These are phyloP conservation scores for Phytopythium vexans DNA, from an alignment of 352 stramenopile species.

Conservation along the genomic window DNA sequence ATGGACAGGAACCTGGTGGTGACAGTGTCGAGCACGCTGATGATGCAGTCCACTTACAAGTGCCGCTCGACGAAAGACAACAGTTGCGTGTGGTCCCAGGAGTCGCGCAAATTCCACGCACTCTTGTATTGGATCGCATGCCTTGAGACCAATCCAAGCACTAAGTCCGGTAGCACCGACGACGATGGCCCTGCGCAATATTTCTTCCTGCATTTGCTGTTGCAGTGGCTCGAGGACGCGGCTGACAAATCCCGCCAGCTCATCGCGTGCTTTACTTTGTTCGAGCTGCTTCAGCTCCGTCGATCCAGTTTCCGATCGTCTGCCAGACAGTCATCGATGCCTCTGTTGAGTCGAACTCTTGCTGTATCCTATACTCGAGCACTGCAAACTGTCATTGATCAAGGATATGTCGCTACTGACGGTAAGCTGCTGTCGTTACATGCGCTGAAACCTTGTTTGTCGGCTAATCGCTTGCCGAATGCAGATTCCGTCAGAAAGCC, in stretches of 20 bases:
- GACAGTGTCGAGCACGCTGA: constrained; percentile 31
- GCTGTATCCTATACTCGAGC: not conserved
- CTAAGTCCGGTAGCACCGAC: not conserved
- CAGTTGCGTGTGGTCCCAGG: constrained; percentile 45
- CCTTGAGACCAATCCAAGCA: constrained; percentile 2
- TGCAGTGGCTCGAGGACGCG: constrained; percentile 25
- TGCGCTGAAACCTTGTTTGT: not conserved
- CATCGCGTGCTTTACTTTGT: constrained; percentile 47
- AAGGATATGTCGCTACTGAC: not conserved
- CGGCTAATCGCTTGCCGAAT: not conserved
- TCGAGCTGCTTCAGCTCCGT: constrained; percentile 53
- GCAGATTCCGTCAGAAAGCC: constrained; percentile 15
- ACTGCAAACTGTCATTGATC: not conserved
- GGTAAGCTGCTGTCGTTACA: not conserved
- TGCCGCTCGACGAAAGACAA: constrained; percentile 47
- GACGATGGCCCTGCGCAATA: not conserved
- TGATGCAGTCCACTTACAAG: constrained; percentile 36
- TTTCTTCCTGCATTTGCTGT: constrained; percentile 25
- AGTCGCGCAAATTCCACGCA: constrained; percentile 42
- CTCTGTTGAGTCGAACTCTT: not conserved
- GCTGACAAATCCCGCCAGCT: constrained; percentile 50
- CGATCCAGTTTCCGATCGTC: constrained; percentile 7
- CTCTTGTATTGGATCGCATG: constrained; percentile 57
- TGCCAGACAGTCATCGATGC: no score
- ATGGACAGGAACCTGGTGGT: constrained; percentile 40